Base-by-base conservation (phyloP, 2,329 filamentous ascomycete genomes). In the Botrytis fabae region DNA sequence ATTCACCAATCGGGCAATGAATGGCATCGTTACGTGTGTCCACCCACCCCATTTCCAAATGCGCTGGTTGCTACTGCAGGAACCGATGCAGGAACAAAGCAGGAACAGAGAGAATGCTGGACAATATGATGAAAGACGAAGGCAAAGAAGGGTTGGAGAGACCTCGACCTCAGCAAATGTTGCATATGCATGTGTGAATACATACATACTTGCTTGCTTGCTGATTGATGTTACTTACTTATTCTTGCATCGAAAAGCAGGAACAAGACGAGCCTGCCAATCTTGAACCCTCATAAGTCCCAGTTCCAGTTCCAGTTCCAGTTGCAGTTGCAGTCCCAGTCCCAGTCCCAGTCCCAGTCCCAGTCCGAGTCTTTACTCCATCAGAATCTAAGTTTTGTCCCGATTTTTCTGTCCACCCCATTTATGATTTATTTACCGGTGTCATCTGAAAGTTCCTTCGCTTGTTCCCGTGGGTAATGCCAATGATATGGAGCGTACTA, bases 41-140 rank as follows among this genome's bases (percentile, higher is more conserved):
- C 54, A 35, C 20, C 32, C 22, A 25, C n/a, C 38, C n/a, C 42
- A 18, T 32, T 42, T 40, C 40, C 28, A 65, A 54, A 61, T 44
- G 57, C 70, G 54, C 64, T 51, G 70, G 62, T 73, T 64, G 59
- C 71, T 76, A 66, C 78, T 78, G 77, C 77, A 79, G 77, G 77
- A 75, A 78, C 77, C 77, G 61, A 78, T 78, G 78, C 78, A 79
- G 78, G 78, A 77, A 79, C 78, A 20, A 48, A 57, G 78, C 78
- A 79, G 78, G 78, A 77, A 79, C 78, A 20, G 51, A 57, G 51
- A 57, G 54, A 69, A 69, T 70, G 69, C 68, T 62, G 40, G 32
- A 54, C 61, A 35, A 40, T 46, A 54, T 54, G 48, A 54, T 54
- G 48, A 54, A 54, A n/a, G 35, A 59, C 42, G 64, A 42, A 75